A percentile compares a stretch with the other conserved stretches of the same genome.
phyloP scores from a whole-genome alignment of 192 early-diverging fungal species.

The Phycomyces nitens region DNA sequence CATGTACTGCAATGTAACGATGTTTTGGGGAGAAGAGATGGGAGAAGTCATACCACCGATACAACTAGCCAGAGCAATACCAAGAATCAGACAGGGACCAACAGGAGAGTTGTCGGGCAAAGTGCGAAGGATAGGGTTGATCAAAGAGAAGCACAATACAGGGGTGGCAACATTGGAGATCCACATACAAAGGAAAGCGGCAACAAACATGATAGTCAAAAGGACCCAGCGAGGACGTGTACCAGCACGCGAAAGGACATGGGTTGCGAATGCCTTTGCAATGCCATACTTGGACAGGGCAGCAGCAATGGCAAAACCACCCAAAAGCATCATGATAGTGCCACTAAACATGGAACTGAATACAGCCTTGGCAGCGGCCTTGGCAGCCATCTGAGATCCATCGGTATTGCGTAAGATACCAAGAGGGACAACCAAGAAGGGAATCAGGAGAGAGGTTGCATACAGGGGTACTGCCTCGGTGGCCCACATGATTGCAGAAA shows the following conservation, averaged over 20 bases:
- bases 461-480: conserved; percentile 77
- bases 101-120: conserved; percentile 57
- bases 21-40: conserved; percentile 79
- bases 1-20: conserved; percentile 73
- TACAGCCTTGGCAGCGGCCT: conserved; percentile 57
- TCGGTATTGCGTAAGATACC: conserved; percentile 56
- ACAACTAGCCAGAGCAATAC: conserved; percentile 72
- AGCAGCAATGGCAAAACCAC: conserved; percentile 74
- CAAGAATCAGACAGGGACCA: conserved; percentile 66
- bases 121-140: conserved; percentile 67
- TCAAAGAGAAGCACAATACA: conserved; percentile 71
- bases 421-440: conserved; percentile 61
- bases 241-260: conserved; percentile 67
- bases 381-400: conserved; percentile 43
- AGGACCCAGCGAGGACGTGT: conserved; percentile 65
- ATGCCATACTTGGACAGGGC: conserved; percentile 74
- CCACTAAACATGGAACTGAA: conserved; percentile 74
- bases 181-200: conserved; percentile 75
- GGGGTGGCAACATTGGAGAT: conserved; percentile 80
- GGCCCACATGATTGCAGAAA: conserved; percentile 84
- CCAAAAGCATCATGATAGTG: conserved; percentile 76
- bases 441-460: conserved; percentile 66
- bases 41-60: conserved; percentile 78
- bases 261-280: conserved; percentile 63
- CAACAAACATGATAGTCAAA: conserved; percentile 74